Base-by-base conservation (phyloP, 208 protist species). In the Acanthamoeba castellanii region DNA sequence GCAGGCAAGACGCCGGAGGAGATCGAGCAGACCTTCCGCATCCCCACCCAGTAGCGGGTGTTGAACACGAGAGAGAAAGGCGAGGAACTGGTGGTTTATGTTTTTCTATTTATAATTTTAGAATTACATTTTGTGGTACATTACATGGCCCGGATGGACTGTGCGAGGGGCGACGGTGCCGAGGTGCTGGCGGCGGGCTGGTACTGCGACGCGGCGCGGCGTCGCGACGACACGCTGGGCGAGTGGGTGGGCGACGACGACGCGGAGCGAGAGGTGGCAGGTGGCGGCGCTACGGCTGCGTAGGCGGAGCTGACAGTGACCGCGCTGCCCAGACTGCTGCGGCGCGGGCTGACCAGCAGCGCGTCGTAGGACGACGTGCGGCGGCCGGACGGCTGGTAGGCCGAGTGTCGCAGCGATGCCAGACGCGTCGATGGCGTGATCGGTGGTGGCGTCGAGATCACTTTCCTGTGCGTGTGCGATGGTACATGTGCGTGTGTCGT, bases 1-100 rank as follows among this genome's bases (percentile, higher is more conserved):
- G 55, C 52, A 90, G 82, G 82, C 55, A 59, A 68, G 57, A 90
- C 82, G 32, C 82, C 82, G 22, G 82, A 90, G 47, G 82, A 90
- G 37, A 90, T 90, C 50, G 82, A 90, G 18, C n/a, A 68, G 57
- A 61, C 50, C 82, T 90, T 90, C 57, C 82, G 57, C 50, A 90
- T 90, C 11, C 82, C 82, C 57, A n/a, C 50, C 1, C 82, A 57
- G 11, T 27, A 81, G 72, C 72, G 11, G 2, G 13, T 37, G 68
- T 22, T 4, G 27, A 32, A 4, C 6, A 72, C 68, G 68, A 37
- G 30, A 76, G 68, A 6, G 68, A 37, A 27, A 76, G 16, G 5
- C 27, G 27, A 37, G 68, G 68, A 32, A n/a, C 32, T 1, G 14
- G 2, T 9, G 9, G n/a, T 5, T 32, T 3, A 34, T 9, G 64